phyloP scores from a whole-genome alignment of 768 basidiomycete genomes.

The Leccinum pellstonianum region DNA sequence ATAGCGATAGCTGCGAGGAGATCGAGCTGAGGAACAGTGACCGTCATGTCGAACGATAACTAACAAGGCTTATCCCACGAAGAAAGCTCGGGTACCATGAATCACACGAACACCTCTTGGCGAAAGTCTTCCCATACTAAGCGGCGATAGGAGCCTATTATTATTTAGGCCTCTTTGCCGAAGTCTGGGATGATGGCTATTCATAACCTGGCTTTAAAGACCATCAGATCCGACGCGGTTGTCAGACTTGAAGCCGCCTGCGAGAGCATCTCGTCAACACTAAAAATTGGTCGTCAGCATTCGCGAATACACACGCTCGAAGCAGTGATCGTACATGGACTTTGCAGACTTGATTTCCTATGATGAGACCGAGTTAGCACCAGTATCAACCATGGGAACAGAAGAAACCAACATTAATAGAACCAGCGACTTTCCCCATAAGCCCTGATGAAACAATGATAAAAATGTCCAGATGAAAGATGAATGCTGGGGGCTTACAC shows the following conservation, averaged over 20 bases:
- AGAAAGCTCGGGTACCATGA: neutral
- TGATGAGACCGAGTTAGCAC: constrained; percentile 1
- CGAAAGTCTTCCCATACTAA: neutral
- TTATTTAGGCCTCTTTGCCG: neutral
- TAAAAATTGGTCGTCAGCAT: constrained; percentile 29
- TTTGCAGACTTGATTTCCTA: constrained; percentile 83
- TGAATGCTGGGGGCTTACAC: constrained; percentile 43
- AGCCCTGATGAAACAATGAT: constrained; percentile 46
- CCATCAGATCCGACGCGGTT: constrained; percentile 41
- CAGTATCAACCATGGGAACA: neutral
- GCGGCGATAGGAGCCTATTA: neutral
- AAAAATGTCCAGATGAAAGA: constrained; percentile 4
- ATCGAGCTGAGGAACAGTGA: neutral
- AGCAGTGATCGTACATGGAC: constrained; percentile 58
- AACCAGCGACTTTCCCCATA: constrained; percentile 77
- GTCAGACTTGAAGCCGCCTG: constrained; percentile 63
- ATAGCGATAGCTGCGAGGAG: constrained; percentile 2
- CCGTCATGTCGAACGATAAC: constrained; percentile 11
- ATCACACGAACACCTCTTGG: neutral
- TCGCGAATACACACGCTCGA: constrained; percentile 1
- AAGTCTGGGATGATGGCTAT: neutral
- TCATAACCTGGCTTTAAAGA: constrained; percentile 50
- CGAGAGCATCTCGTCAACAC: constrained; percentile 78
- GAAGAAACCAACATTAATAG: constrained; percentile 50
- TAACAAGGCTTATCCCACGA: neutral